Evolutionary conservation across 345 rosid species (phyloP), one percentile per base, ranked within the genome.

Genomic region (Nasturtium officinale): DNA sequence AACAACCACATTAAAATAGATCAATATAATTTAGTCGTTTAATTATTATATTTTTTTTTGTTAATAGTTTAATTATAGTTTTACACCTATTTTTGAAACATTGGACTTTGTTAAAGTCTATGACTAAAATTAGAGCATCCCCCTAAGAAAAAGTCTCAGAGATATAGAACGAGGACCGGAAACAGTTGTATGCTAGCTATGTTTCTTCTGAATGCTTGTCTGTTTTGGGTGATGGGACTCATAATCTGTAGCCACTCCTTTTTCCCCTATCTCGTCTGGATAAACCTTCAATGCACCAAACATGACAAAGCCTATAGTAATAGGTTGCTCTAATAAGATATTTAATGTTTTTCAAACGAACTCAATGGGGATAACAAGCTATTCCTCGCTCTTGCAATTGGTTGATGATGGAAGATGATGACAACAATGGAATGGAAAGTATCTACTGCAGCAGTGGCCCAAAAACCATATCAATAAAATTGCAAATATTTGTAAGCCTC

Each of bases 151-250:
- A 30, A 56, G 33, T 32, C 32, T 3, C 7, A 9, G 17, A 21
- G 3, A 25, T 71, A 61, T 71, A 71, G 61, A 71, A 7, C 3
- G 30, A 61, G 68, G 67, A 71, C 73, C 53, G 3, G n/a, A 26
- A 42, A 29, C 54, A 55, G 25, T 38, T 37, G 60, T 23, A 17
- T 10, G 57, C 29, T 21, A 21, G 12, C 53, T 61, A 13, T 3
- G 6, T 26, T 23, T 43, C 2, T 56, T 69, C 17, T 57, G 7
- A 9, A 29, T 48, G 23, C 15, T 51, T 33, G 61, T 67, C 43
- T 67, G 35, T 23, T 67, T 52, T 21, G n/a, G 52, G 53, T 67
- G 25, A 52, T 67, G 17, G 35, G 25, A 25, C 4, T 52, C 50
- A 23, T 37, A 13, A 37, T 67, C 25, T 23, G 25, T 52, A 11